phyloP scores from a whole-genome alignment of 257 asterid species.

The Hygrophila difformis region DNA sequence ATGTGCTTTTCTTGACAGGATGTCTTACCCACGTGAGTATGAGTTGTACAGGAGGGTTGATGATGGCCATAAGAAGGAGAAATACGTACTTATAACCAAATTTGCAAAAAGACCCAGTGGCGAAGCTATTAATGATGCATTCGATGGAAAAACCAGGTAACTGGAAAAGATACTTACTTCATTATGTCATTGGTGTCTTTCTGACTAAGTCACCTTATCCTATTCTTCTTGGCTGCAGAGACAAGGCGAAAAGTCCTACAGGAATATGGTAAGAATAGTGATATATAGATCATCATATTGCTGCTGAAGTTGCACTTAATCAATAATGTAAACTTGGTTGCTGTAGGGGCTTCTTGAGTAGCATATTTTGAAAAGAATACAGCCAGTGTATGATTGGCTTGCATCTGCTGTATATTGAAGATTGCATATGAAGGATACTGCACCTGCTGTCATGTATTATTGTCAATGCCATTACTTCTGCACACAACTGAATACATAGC shows the following conservation, averaged over 20 bases:
- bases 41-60: slow-evolving; percentile 86
- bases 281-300: slow-evolving; percentile 13
- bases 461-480: too few relatives aligned
- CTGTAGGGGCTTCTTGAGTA: slow-evolving; percentile 68
- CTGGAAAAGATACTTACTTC: neutral
- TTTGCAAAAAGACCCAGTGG: slow-evolving; percentile 63
- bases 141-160: slow-evolving; percentile 85
- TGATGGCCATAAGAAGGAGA: slow-evolving; percentile 68
- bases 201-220: slow-evolving; percentile 5
- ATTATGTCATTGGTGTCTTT: neutral
- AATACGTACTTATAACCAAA: slow-evolving; percentile 44
- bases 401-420: too few relatives aligned
- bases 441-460: too few relatives aligned
- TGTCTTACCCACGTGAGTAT: slow-evolving; percentile 70
- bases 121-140: slow-evolving; percentile 72
- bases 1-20: slow-evolving; percentile 34
- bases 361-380: slow-evolving; percentile 31
- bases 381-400: too few relatives aligned
- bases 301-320: slow-evolving; percentile 3
- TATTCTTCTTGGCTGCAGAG: slow-evolving; percentile 36
- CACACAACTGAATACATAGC: too few relatives aligned
- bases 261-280: slow-evolving; percentile 69
- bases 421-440: too few relatives aligned
- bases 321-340: slow-evolving; percentile 6
- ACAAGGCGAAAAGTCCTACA: slow-evolving; percentile 37